Percentiles rank a stretch among this genome's conserved stretches.
These are phyloP conservation scores for Phaseolus coccineus DNA, from an alignment of 331 rosid species.

Conservation along the genomic window DNA sequence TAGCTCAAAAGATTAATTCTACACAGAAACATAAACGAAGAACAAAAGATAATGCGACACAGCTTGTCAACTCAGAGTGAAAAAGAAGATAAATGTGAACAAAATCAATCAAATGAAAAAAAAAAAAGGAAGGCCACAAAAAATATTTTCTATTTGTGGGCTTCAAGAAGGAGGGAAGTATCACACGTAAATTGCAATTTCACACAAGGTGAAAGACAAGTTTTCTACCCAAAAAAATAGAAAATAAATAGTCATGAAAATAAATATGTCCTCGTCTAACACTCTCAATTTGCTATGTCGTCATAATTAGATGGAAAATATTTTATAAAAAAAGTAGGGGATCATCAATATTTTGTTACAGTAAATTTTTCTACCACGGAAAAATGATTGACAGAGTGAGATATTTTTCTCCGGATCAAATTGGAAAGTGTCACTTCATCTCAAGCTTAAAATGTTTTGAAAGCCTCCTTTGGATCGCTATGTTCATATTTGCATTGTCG, in stretches of 20 bases:
- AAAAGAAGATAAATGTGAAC: slow-evolving; percentile 11
- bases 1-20: slow-evolving; percentile 26
- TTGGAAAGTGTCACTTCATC: slow-evolving; percentile 13
- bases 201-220: slow-evolving; percentile 33
- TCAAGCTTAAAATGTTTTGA: slow-evolving; percentile 1
- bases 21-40: background rate
- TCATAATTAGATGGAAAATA: background rate
- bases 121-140: background rate
- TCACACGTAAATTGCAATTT: slow-evolving; percentile 15
- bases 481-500: background rate
- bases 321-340: too few relatives aligned
- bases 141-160: background rate
- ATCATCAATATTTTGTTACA: too few relatives aligned
- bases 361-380: background rate
- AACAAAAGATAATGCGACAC: background rate
- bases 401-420: background rate
- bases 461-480: background rate
- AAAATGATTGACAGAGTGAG: background rate
- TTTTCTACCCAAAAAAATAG: slow-evolving; percentile 1
- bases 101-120: slow-evolving; percentile 15
- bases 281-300: too few relatives aligned
- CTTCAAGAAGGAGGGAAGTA: slow-evolving; percentile 2
- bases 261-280: background rate
- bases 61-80: background rate
- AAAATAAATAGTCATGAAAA: background rate